phyloP scores from a whole-genome alignment of 176 grass and related monocot genomes.

The Tillandsia leiboldiana region DNA sequence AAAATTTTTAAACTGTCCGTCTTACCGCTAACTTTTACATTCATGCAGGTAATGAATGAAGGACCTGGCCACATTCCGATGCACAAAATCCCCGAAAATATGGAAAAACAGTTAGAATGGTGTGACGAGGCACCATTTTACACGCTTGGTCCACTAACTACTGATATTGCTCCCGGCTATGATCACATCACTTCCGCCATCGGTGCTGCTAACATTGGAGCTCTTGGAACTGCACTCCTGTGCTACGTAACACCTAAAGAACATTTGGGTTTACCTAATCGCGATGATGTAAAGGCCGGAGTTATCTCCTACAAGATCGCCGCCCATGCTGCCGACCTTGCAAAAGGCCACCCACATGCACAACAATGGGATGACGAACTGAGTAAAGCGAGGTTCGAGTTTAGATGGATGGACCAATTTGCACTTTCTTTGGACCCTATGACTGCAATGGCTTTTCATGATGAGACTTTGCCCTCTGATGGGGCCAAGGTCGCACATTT shows the following conservation, averaged over 20 bases:
- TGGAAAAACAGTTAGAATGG: slow-evolving; percentile 96
- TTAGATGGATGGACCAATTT: slow-evolving; percentile 99
- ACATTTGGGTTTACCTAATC: slow-evolving; percentile 94
- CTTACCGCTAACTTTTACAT: neutral
- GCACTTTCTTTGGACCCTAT: slow-evolving; percentile 85
- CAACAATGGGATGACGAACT: slow-evolving; percentile 92
- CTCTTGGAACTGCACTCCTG: slow-evolving; percentile 90
- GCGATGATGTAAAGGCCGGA: slow-evolving; percentile 87
- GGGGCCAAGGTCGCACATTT: slow-evolving; percentile 98
- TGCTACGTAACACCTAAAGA: slow-evolving; percentile 99
- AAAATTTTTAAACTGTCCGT: neutral
- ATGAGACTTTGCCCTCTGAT: slow-evolving; percentile 89
- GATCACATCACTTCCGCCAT: slow-evolving; percentile 99
- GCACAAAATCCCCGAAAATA: slow-evolving; percentile 98
- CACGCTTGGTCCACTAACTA: slow-evolving; percentile 88
- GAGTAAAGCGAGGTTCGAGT: slow-evolving; percentile 96
- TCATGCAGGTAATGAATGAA: slow-evolving; percentile 92
- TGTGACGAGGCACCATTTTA: slow-evolving; percentile 97
- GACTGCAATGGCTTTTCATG: slow-evolving; percentile 95
- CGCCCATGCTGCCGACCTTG: slow-evolving; percentile 92
- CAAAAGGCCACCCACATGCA: slow-evolving; percentile 82
- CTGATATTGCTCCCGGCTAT: slow-evolving; percentile 97
- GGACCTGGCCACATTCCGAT: slow-evolving; percentile 91
- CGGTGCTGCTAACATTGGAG: slow-evolving; percentile 91
- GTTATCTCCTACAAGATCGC: slow-evolving; percentile 98